A percentile compares a stretch with the other conserved stretches of the same genome.
Conservation (phyloP, 2,329 filamentous ascomycete genomes). For the Fusarium aywerte region DNA sequence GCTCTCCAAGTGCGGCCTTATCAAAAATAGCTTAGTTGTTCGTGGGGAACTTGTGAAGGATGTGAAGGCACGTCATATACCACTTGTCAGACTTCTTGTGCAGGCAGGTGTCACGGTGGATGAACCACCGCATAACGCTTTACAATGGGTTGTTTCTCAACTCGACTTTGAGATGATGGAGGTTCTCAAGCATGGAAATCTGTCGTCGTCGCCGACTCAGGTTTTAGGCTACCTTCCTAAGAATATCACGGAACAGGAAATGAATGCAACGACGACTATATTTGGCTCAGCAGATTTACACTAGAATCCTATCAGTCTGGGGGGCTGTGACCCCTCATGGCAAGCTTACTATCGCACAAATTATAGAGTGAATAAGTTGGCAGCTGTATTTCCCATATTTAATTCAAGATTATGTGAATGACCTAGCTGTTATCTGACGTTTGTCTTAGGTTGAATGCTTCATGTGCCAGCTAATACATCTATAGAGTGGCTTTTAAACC, state of each 20-base stretch:
- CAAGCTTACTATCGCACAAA: no score
- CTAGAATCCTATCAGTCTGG: neutral
- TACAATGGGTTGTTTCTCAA: neutral
- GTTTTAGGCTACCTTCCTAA: neutral
- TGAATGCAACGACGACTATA: conserved; percentile 1
- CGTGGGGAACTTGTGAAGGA: conserved; percentile 14
- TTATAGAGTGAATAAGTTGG: no score
- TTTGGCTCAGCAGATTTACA: neutral
- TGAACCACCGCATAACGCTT: neutral
- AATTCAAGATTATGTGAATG: no score
- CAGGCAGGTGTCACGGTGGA: conserved; percentile 3
- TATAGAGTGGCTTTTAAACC: no score
- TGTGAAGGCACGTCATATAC: neutral
- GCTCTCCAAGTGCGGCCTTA: neutral
- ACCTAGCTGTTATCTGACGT: no score
- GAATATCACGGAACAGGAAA: neutral
- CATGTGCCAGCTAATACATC: no score
- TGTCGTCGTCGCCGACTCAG: neutral
- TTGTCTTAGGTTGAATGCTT: no score
- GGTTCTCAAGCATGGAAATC: neutral
- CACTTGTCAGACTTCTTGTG: conserved; percentile 4
- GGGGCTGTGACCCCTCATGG: no score
- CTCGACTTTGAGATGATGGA: conserved; percentile 16
- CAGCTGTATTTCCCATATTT: no score
- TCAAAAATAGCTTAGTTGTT: neutral